phyloP scores from a whole-genome alignment of 306 rosid genomes.

The Malus orientalis region DNA sequence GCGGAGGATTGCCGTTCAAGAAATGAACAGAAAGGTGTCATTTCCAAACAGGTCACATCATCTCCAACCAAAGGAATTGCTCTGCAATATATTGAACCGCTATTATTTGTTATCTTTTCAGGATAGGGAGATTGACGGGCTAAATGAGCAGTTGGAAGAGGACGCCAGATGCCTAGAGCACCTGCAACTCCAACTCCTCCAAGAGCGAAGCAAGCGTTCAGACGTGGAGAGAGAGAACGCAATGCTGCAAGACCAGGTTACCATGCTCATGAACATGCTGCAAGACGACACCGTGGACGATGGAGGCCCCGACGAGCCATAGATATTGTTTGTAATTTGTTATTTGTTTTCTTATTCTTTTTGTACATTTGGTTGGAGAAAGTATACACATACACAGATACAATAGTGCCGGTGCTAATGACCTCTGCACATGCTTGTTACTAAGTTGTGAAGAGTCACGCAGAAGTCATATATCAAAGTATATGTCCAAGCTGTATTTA shows the following conservation, averaged over 20 bases:
- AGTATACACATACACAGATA: neutral
- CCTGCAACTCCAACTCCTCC: conserved; percentile 74
- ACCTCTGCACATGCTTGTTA: conserved; percentile 5
- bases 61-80: neutral
- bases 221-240: conserved; percentile 67
- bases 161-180: conserved; percentile 65
- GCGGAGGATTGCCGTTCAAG: conserved; percentile 88
- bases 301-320: conserved; percentile 45
- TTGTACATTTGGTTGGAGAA: conserved; percentile 22
- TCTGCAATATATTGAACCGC: neutral
- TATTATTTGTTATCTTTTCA: conserved; percentile 10
- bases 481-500: neutral
- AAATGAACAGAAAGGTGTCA: conserved; percentile 93
- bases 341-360: conserved; percentile 26
- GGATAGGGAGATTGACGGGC: conserved; percentile 85
- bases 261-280: conserved; percentile 90
- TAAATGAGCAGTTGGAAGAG: conserved; percentile 80
- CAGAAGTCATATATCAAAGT: neutral
- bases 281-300: conserved; percentile 50
- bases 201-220: conserved; percentile 64
- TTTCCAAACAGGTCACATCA: conserved; percentile 2
- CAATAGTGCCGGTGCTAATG: conserved; percentile 9
- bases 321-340: neutral
- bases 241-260: conserved; percentile 72
- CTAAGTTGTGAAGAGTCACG: neutral